Evolutionary conservation across 1,139 yeast species (phyloP), one percentile per base, ranked within the genome.

Genomic region (Suhomyces chickasaworum): DNA sequence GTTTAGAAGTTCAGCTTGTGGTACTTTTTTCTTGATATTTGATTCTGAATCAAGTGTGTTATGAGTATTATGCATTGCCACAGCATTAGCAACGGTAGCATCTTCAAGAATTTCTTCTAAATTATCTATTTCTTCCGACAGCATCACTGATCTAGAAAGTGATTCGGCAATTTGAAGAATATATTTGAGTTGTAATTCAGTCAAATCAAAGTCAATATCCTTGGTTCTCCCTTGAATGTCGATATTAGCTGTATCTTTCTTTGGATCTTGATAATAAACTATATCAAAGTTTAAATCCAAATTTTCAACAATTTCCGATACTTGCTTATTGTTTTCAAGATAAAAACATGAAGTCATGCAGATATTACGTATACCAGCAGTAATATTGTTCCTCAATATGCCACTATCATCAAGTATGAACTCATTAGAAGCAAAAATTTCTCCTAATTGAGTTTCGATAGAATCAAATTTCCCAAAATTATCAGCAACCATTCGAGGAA

Each of bases 371-470:
- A 95, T 71, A 1, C 97, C 96, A 8, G 89, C 77, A 12, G 71
- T 61, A 15, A 85, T 79, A 12, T 76, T 61, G 53, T 86, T 84
- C 41, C 83, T 69, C 0, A 53, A 54, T 3, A 42, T 50, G 4
- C 48, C 46, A 3, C 55, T 63, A 3, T 45, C 54, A 7, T 52
- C 54, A 7, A 40, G 57, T 2, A 60, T 57, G 58, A 89, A 89
- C 10, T 67, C 66, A 63, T 91, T 93, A 4, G 77, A 70, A 20
- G 91, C 82, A 57, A 78, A 86, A 9, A 93, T 69, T 61, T 93
- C 97, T 51, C 99, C 99, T 46, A 91, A 72, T 56, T 88, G 82
- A 5, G 88, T 81, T 1, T 86, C 82, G 21, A 93, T 63, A 22
- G 78, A 73, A 58, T 93, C 93, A 56, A 78, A 81, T 27, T 56